These are phyloP conservation scores for Boeremia lycopersici DNA, from an alignment of 2,329 filamentous ascomycete species.

Conservation along the genomic window DNA sequence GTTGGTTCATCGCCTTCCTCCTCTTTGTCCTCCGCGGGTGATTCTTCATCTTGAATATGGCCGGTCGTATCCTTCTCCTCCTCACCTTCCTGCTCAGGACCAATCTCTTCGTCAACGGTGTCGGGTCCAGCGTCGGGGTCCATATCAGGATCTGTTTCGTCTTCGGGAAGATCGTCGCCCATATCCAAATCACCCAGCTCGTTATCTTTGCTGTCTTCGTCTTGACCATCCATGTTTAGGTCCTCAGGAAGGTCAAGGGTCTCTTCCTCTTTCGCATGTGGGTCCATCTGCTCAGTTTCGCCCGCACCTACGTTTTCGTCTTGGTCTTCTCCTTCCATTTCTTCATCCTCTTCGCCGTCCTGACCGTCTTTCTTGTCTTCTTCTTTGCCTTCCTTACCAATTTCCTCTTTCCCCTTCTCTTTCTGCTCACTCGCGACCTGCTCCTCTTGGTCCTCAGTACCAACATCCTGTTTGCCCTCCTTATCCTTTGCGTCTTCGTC, in stretches of 20 bases:
- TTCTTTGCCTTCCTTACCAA: conserved; percentile 64
- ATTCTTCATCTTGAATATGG: conserved; percentile 46
- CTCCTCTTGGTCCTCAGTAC: conserved; percentile 56
- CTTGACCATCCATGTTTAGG: conserved; percentile 77
- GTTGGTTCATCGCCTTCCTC: conserved; percentile 57
- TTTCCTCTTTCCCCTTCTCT: conserved; percentile 58
- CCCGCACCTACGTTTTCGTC: conserved; percentile 68
- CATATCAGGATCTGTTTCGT: conserved; percentile 34
- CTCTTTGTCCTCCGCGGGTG: conserved; percentile 54
- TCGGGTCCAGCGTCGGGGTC: conserved; percentile 43
- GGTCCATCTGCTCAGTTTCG: conserved; percentile 69
- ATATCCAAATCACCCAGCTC: conserved; percentile 46
- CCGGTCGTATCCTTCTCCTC: conserved; percentile 44
- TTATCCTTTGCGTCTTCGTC: conserved; percentile 84
- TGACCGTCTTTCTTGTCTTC: conserved; percentile 65
- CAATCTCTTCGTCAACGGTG: conserved; percentile 42
- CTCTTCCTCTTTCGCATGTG: conserved; percentile 81
- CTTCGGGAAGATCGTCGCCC: conserved; percentile 42
- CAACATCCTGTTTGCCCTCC: conserved; percentile 65
- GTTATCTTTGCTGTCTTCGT: conserved; percentile 63
- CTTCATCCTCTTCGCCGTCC: conserved; percentile 63
- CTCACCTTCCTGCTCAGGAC: conserved; percentile 40
- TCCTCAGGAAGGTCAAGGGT: conserved; percentile 85
- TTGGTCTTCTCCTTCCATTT: conserved; percentile 64
- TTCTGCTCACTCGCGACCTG: conserved; percentile 55